Base-by-base conservation (phyloP, 1,284 basidiomycete species). In the Irpex sp. region DNA sequence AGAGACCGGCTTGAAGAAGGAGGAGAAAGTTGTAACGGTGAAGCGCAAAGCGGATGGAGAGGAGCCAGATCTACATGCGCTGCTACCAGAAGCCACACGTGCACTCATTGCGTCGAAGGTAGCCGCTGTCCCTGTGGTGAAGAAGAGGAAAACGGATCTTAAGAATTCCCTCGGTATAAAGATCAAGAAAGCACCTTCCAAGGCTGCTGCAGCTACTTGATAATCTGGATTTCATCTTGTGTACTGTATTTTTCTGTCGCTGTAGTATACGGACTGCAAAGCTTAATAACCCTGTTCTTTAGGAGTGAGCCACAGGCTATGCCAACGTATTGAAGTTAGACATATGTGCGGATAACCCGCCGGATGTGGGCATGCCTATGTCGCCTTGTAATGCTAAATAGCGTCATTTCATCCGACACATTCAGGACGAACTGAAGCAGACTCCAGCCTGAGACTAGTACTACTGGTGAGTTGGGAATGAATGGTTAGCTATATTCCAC, bases 41-140 rank as follows among this genome's bases (percentile, higher is more conserved):
- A 94, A 96, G 78, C 85, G 92, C 56, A 91, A 93, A 71, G 92
- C 92, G 4, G 87, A 86, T 19, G 85, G 85, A 17, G 70, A 79
- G 9, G 91, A 93, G 69, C 91, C 92, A 3, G 82, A 88, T 9
- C 74, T 93, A 62, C 81, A 85, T 62, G 89, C 84, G 65, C 78
- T 97, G 1, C 77, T 97, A 31, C 85, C 91, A 4, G 88, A 89
- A 57, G 83, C 88, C n/a, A 84, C 90, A 1, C 85, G 87, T 62
- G 82, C 87, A 13, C 77, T 93, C 68, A 82, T 89, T 8, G 75
- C 80, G 5, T 79, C 83, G 6, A 86, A 87, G 66, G 71, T 77
- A 1, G 71, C 76, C 17, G 66, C 73, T 2, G 69, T 78, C 9
- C 79, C 81, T 0, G 69, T 75, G 0, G 71, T 78, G 55, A 92